These are phyloP conservation scores for Metarhizium anisopliae DNA, from an alignment of 2,329 filamentous ascomycete genomes.

Conservation along the genomic window DNA sequence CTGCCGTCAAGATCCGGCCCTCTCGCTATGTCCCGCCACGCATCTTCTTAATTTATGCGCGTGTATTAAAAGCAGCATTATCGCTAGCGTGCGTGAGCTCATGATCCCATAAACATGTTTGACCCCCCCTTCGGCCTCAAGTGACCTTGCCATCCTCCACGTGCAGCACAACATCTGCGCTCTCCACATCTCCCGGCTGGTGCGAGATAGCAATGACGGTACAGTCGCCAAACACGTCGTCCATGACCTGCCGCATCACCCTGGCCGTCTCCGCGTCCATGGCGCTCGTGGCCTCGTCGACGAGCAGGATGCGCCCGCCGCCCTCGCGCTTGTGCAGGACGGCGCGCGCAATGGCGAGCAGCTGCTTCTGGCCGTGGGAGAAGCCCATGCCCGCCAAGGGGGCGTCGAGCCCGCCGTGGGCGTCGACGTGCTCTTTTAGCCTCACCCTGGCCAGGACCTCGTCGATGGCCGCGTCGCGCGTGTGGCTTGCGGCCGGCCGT, in stretches of 20 bases:
- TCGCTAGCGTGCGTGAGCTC: too few species aligned
- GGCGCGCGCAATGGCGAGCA: conserved; percentile 9
- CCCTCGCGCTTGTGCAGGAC: conserved; percentile 1
- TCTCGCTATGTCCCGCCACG: too few species aligned
- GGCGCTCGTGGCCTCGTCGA: conserved; percentile 8
- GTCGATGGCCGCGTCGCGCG: conserved; percentile 4
- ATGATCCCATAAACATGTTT: too few species aligned
- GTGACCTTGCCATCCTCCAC: not conserved
- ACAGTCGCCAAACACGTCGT: conserved; percentile 1
- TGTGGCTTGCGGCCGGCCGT: not conserved
- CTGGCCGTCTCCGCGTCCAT: conserved; percentile 5
- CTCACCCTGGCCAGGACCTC: conserved; percentile 7
- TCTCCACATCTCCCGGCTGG: not conserved
- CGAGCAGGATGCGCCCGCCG: not conserved
- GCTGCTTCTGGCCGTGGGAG: conserved; percentile 11
- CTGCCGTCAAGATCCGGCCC: too few species aligned
- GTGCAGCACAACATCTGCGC: not conserved
- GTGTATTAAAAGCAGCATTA: too few species aligned
- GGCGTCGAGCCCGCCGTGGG: conserved; percentile 7
- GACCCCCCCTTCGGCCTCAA: not conserved
- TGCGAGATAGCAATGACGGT: conserved; percentile 3
- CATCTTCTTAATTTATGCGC: too few species aligned
- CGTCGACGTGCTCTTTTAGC: conserved; percentile 4
- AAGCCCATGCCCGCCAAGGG: conserved; percentile 7
- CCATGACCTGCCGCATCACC: not conserved